Evolutionary conservation across 1,139 yeast genomes (phyloP).

Genomic region (Suhomyces coccinellae): DNA sequence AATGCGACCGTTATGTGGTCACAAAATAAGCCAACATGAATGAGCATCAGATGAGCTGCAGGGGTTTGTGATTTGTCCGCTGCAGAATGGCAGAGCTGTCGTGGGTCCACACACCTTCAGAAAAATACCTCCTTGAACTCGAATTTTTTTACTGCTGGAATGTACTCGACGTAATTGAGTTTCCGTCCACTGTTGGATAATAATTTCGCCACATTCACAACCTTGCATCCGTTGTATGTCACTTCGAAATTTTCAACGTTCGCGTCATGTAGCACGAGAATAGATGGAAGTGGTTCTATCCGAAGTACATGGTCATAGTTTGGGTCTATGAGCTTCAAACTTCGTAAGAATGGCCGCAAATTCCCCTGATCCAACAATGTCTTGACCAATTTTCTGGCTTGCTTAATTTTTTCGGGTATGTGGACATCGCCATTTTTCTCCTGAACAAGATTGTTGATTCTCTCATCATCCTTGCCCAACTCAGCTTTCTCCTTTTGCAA

Average conservation of each 20-base stretch:
- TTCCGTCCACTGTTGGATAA: slow-evolving; percentile 44
- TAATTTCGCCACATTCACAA: slow-evolving; percentile 68
- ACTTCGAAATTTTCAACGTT: slow-evolving; percentile 71
- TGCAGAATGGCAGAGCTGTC: no score
- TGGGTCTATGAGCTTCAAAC: slow-evolving; percentile 65
- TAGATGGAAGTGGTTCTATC: slow-evolving; percentile 77
- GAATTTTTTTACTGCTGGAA: slow-evolving; percentile 55
- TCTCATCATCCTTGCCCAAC: slow-evolving; percentile 17
- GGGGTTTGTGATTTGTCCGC: not conserved
- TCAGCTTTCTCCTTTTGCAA: slow-evolving; percentile 18
- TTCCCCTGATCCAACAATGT: slow-evolving; percentile 86
- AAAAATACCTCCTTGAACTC: slow-evolving; percentile 36
- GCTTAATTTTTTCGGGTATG: slow-evolving; percentile 36
- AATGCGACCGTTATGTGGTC: no score
- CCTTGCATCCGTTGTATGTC: slow-evolving; percentile 80
- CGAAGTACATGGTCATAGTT: slow-evolving; percentile 69
- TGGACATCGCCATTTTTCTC: slow-evolving; percentile 16
- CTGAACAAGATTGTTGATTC: slow-evolving; percentile 16
- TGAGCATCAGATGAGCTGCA: no score
- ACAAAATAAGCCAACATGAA: no score
- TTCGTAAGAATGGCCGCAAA: slow-evolving; percentile 71
- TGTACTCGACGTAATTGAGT: slow-evolving; percentile 70
- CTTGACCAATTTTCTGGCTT: slow-evolving; percentile 74
- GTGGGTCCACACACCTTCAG: not conserved
- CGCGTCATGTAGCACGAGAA: slow-evolving; percentile 64